Evolutionary conservation across 2,329 filamentous ascomycete genomes (phyloP).

Genomic region (Lasiodiplodia sp.): DNA sequence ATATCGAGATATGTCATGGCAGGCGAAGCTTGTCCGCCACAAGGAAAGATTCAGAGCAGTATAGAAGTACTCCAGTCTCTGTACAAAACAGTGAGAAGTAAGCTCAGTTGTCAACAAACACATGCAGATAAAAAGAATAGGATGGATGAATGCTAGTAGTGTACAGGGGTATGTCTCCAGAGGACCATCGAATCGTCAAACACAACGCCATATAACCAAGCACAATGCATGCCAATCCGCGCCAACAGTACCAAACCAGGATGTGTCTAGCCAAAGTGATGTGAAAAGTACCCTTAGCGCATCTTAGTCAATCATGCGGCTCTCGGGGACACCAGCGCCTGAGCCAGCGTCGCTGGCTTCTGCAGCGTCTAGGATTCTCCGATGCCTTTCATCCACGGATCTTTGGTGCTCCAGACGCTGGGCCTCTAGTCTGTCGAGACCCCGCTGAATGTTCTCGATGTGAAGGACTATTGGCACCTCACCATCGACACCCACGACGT

Average conservation of each 20-base stretch:
- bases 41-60: no score
- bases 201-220: not conserved
- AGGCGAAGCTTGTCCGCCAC: no score
- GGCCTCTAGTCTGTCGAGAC: slow-evolving; percentile 73
- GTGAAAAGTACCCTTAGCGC: not conserved
- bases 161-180: slow-evolving; percentile 12
- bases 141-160: slow-evolving; percentile 2
- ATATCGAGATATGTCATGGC: no score
- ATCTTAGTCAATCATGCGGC: slow-evolving; percentile 12
- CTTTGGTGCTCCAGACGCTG: slow-evolving; percentile 67
- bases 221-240: not conserved
- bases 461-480: slow-evolving; percentile 70
- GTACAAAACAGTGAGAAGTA: no score
- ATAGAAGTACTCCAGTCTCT: no score
- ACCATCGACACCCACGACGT: slow-evolving; percentile 52
- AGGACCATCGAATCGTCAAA: not conserved
- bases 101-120: no score
- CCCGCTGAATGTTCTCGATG: slow-evolving; percentile 75
- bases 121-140: not conserved
- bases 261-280: not conserved
- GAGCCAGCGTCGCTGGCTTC: not conserved
- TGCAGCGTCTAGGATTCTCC: slow-evolving; percentile 3
- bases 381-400: slow-evolving; percentile 62
- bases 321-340: not conserved
- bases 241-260: not conserved